Conservation (phyloP, 2,329 filamentous ascomycete genomes). For the Fusarium transvaalense region DNA sequence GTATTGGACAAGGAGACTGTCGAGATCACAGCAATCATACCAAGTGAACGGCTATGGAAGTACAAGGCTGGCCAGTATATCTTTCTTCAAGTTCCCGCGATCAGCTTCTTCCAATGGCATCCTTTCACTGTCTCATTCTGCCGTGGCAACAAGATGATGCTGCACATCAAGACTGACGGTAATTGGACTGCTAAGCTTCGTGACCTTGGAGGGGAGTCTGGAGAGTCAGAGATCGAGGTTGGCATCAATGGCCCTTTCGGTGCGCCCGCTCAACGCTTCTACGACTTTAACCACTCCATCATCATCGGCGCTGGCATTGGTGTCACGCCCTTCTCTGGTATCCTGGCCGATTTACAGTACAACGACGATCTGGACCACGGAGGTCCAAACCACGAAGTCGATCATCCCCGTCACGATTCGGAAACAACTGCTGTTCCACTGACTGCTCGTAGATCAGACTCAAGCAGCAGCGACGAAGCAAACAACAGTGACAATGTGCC, state of each 20-base stretch:
- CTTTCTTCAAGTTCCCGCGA: slow-evolving; percentile 65
- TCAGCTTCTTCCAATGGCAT: slow-evolving; percentile 70
- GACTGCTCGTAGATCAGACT: not conserved
- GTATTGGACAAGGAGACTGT: slow-evolving; percentile 67
- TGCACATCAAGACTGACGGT: slow-evolving; percentile 71
- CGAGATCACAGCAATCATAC: slow-evolving; percentile 62
- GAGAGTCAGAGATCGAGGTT: slow-evolving; percentile 58
- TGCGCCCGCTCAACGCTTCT: slow-evolving; percentile 69
- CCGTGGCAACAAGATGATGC: slow-evolving; percentile 62
- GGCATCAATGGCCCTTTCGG: slow-evolving; percentile 70
- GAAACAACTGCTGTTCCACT: slow-evolving; percentile 1
- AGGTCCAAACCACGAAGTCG: slow-evolving; percentile 34
- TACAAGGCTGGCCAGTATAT: slow-evolving; percentile 70
- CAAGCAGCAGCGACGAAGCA: not conserved
- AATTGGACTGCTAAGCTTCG: slow-evolving; percentile 66
- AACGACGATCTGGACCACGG: slow-evolving; percentile 56
- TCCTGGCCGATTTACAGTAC: slow-evolving; percentile 66
- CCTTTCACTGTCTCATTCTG: slow-evolving; percentile 70
- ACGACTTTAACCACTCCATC: slow-evolving; percentile 68
- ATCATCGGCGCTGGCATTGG: slow-evolving; percentile 70
- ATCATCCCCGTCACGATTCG: slow-evolving; percentile 11
- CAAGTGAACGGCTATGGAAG: slow-evolving; percentile 61
- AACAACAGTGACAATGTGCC: not conserved
- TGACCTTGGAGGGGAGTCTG: slow-evolving; percentile 55
- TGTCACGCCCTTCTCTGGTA: slow-evolving; percentile 69